A percentile compares a stretch with the other conserved stretches of the same genome.
phyloP scores from a whole-genome alignment of 345 rosid species.

The Theobroma cacao region DNA sequence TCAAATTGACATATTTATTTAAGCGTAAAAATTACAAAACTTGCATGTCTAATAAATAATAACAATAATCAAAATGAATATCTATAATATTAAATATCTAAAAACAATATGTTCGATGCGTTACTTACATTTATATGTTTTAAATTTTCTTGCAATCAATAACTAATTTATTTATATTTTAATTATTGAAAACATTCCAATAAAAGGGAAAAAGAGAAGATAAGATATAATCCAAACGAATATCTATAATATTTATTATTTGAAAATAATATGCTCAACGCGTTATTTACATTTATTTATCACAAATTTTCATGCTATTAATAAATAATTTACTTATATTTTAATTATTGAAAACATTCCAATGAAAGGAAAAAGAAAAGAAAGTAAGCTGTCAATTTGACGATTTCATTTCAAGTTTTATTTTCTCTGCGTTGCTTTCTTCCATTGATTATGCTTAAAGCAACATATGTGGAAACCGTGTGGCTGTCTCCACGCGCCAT shows the following conservation, averaged over 20 bases:
- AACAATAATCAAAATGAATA: background rate
- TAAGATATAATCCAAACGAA: too few species aligned
- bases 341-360: background rate
- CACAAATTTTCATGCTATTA: background rate
- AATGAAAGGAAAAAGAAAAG: background rate
- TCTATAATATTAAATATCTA: background rate
- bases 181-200: background rate
- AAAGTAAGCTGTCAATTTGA: background rate
- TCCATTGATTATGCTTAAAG: constrained; percentile 15
- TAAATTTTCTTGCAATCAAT: background rate
- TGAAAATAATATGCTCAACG: background rate
- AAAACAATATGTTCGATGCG: background rate
- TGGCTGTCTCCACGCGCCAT: background rate
- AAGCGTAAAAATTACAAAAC: background rate
- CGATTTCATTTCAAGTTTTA: background rate
- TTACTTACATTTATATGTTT: background rate
- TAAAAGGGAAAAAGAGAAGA: background rate
- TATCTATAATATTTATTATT: background rate
- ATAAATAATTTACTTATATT: background rate
- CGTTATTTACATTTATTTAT: background rate
- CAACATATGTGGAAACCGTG: background rate
- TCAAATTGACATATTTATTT: background rate
- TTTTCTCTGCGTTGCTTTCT: background rate
- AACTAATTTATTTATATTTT: background rate
- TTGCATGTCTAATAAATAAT: background rate